Percentiles rank a stretch among this genome's conserved stretches.
Evolutionary conservation across 129 eudicot species (phyloP).

Genomic region (Helianthus annuus): DNA sequence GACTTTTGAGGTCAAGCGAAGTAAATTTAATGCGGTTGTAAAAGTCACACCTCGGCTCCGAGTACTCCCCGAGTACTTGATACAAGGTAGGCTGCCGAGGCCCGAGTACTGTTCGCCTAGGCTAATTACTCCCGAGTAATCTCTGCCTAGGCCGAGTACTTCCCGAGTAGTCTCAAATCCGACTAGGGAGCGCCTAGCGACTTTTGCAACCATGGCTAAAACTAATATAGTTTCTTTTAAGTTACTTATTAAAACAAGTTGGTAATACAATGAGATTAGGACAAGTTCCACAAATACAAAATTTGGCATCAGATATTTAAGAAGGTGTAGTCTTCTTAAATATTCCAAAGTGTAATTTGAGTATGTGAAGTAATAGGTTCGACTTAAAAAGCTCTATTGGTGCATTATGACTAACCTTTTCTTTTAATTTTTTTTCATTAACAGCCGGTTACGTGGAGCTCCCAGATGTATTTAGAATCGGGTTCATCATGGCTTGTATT

Average conservation of each 20-base stretch:
- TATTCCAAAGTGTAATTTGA: background rate
- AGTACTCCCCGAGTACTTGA: too few relatives aligned
- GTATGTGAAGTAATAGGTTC: background rate
- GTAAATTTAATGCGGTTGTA: background rate
- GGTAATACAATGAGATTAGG: background rate
- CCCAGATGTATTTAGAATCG: slow-evolving; percentile 79
- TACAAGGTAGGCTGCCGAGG: too few relatives aligned
- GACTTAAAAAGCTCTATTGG: background rate
- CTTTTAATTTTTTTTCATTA: slow-evolving; percentile 4
- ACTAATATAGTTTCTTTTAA: background rate
- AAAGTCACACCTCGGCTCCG: too few relatives aligned
- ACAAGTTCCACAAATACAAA: background rate
- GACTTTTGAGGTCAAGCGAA: slow-evolving; percentile 19
- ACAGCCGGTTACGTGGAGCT: slow-evolving; percentile 92
- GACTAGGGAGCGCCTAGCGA: too few relatives aligned
- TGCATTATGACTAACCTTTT: slow-evolving; percentile 17
- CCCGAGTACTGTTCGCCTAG: too few relatives aligned
- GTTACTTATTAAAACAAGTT: background rate
- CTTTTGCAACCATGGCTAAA: too few relatives aligned
- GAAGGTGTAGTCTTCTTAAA: too few relatives aligned
- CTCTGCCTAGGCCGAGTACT: too few relatives aligned
- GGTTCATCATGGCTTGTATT: slow-evolving; percentile 72
- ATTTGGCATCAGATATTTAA: background rate
- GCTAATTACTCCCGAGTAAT: too few relatives aligned
- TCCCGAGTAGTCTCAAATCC: too few relatives aligned